These are phyloP conservation scores for Porodaedalea pini DNA, from an alignment of 1,284 basidiomycete genomes.

Conservation along the genomic window DNA sequence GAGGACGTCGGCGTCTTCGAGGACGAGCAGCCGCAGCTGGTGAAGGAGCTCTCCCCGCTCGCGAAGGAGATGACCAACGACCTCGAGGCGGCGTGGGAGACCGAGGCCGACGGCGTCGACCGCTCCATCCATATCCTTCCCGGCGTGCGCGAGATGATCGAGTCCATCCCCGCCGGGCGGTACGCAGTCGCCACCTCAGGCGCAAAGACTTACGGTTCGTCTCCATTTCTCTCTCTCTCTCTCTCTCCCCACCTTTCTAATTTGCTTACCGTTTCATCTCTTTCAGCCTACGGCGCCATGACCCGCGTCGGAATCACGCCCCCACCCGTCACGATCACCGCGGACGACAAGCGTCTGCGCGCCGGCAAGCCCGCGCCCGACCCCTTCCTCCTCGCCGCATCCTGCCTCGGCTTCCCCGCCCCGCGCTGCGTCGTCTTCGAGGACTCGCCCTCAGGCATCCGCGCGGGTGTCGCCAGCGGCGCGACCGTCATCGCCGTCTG, in stretches of 20 bases:
- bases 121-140: conserved; percentile 71
- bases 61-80: conserved; percentile 28
- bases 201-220: conserved; percentile 65
- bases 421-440: conserved; percentile 68
- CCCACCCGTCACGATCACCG: conserved; percentile 73
- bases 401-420: conserved; percentile 63
- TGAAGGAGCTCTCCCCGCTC: conserved; percentile 28
- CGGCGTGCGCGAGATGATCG: conserved; percentile 66
- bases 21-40: conserved; percentile 37
- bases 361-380: conserved; percentile 60
- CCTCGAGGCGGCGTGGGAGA: conserved; percentile 48
- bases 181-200: conserved; percentile 78
- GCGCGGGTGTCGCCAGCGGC: conserved; percentile 67
- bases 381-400: conserved; percentile 72
- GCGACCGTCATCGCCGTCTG: conserved; percentile 76
- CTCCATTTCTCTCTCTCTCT: neutral
- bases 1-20: conserved; percentile 35
- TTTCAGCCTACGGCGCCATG: conserved; percentile 64
- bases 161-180: conserved; percentile 60
- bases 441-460: conserved; percentile 72
- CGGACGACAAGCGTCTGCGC: conserved; percentile 54
- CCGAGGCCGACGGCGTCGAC: conserved; percentile 61
- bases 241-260: conserved; percentile 19
- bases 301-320: conserved; percentile 69
- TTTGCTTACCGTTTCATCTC: conserved; percentile 19